Evolutionary conservation across 306 rosid species (phyloP).

Genomic region (Cercis canadensis): DNA sequence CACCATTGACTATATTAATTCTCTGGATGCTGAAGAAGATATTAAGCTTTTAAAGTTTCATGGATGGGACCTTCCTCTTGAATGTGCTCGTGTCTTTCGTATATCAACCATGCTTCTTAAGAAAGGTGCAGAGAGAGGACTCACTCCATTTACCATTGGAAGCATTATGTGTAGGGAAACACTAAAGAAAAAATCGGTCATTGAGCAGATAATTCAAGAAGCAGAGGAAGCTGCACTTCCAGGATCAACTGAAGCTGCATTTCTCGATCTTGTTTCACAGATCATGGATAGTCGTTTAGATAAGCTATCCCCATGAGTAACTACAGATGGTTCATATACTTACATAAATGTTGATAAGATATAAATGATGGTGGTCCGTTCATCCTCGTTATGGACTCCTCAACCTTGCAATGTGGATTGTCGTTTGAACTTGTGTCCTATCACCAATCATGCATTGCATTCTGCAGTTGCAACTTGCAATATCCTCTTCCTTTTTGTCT

Average conservation of each 20-base stretch:
- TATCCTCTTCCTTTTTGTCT: constrained; percentile 18
- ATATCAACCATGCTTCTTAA: constrained; percentile 73
- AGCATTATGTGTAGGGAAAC: constrained; percentile 70
- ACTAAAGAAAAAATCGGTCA: constrained; percentile 53
- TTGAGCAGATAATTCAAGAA: constrained; percentile 63
- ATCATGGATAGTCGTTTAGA: constrained; percentile 59
- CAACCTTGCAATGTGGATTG: constrained; percentile 1
- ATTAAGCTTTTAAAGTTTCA: constrained; percentile 64
- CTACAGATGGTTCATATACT: constrained; percentile 3
- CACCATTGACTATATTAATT: constrained; percentile 59
- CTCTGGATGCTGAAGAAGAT: constrained; percentile 62
- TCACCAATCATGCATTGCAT: constrained; percentile 15
- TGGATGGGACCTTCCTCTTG: constrained; percentile 66
- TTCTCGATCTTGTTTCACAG: constrained; percentile 56
- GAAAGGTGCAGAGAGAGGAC: constrained; percentile 69
- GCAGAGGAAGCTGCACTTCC: constrained; percentile 57
- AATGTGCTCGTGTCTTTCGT: constrained; percentile 52
- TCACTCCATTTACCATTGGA: constrained; percentile 68
- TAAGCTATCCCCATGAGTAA: constrained; percentile 38
- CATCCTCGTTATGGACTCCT: constrained; percentile 9
- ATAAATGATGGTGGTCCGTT: constrained; percentile 17
- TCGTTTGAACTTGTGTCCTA: constrained; percentile 24
- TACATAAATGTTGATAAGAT: background rate
- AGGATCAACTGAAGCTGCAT: constrained; percentile 54
- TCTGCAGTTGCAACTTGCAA: constrained; percentile 10